These are phyloP conservation scores for Gloeophyllum trabeum DNA, from an alignment of 768 basidiomycete genomes.

Conservation along the genomic window DNA sequence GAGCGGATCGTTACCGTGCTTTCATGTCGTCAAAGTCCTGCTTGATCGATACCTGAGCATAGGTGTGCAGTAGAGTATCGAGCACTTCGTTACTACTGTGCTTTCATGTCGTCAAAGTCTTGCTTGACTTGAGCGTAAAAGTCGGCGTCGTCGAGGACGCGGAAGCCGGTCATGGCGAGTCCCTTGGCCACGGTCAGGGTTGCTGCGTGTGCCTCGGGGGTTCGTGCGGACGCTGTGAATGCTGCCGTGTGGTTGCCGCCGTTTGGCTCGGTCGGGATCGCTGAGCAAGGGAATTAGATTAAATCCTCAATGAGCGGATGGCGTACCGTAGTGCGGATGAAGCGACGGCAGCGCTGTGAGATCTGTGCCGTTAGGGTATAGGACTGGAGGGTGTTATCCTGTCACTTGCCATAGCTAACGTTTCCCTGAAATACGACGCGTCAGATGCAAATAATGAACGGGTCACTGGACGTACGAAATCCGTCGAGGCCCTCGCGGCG, in stretches of 20 bases:
- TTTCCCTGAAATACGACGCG: slow-evolving; percentile 73
- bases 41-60: too few relatives aligned
- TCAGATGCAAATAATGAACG: slow-evolving; percentile 3
- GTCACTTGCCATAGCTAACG: slow-evolving; percentile 49
- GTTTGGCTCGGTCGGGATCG: slow-evolving; percentile 58
- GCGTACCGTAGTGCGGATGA: slow-evolving; percentile 8
- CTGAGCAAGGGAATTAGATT: slow-evolving; percentile 22
- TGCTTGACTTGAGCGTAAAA: slow-evolving; percentile 24
- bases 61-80: too few relatives aligned
- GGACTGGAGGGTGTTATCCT: too few relatives aligned
- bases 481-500: slow-evolving; percentile 52
- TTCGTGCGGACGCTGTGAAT: slow-evolving; percentile 50
- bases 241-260: slow-evolving; percentile 71
- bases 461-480: slow-evolving; percentile 46
- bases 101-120: too few relatives aligned
- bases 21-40: too few relatives aligned
- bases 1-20: too few relatives aligned
- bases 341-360: slow-evolving; percentile 13
- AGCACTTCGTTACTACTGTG: too few relatives aligned
- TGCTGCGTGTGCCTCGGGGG: slow-evolving; percentile 47
- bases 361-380: too few relatives aligned
- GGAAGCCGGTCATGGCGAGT: slow-evolving; percentile 50
- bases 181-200: slow-evolving; percentile 48
- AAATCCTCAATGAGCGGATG: background rate
- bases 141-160: slow-evolving; percentile 41